Evolutionary conservation across 2,329 filamentous ascomycete species (phyloP), one percentile per base, ranked within the genome.

Genomic region (Aspergillus ibericus): DNA sequence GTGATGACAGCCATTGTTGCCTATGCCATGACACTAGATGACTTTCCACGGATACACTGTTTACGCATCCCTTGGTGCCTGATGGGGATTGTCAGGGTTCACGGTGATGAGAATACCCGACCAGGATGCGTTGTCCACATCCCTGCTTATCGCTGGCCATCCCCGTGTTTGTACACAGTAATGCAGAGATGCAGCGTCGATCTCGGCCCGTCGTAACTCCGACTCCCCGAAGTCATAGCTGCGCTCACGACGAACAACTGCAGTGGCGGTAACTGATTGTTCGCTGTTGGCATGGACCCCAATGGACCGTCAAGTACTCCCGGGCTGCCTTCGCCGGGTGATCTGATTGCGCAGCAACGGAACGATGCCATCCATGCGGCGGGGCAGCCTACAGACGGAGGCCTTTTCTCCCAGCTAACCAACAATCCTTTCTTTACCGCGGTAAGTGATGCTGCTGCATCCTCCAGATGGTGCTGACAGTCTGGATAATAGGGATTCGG

Each of bases 401-500:
- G 77, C 48, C 66, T 81, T 51, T 67, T 78, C 44, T 72, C 78
- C 12, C 80, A 81, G 63, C 68, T 82, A 44, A 70, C 77, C 10
- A 75, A 66, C 64, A 82, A 82, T 67, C 79, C 80, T 34, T 79
- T 82, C 59, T 82, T 82, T 68, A 81, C 80, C 40, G 80, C 78
- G 49, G 79, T 81, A 75, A 61, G 72, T 59, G 27, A 29, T 22
- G 22, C 13, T 10, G 34, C 8, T 5, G 42, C 6, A n/a, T 34
- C 16, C 36, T 29, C 15, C 25, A 15, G 20, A 27, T 1, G 35
- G 34, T 22, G 22, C 22, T 56, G 25, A 59, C 34, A 46, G 5
- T 61, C 22, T 22, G 20, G 35, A 58, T 27, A 3, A 25, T 71
- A 85, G 79, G 93, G 95, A 67, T 91, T 98, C 68, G 95, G 95